Evolutionary conservation across 2,329 filamentous ascomycete species (phyloP), one percentile per base, ranked within the genome.

Genomic region (Fusarium sp.): DNA sequence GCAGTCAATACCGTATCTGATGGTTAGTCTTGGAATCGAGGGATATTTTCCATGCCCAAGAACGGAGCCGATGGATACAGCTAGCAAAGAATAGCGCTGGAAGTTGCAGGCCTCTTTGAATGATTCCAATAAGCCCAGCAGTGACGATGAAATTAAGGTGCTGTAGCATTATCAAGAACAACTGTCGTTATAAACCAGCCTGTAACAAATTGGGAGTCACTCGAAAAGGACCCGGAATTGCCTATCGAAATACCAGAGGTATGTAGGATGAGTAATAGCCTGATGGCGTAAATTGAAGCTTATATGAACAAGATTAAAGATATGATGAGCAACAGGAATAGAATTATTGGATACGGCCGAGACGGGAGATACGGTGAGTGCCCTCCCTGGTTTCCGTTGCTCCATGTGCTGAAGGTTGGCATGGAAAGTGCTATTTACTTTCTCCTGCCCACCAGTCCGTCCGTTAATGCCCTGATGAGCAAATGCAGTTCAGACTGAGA

Each of bases 31-130:
- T 56, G 37, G 50, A 41, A 62, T 64, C 27, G 40, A 69, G 45
- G 54, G 49, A 59, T 53, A 54, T 32, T 44, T 64, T 27, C 64
- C 42, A 48, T 44, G 45, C 44, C 41, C 38, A 37, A 61, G 26
- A 46, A 64, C 12, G 50, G 59, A 59, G 65, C 52, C 53, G 23
- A 65, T 71, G 56, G 33, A 44, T 44, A 52, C 68, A 69, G 45
- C 50, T 69, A 67, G 64, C 55, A 71, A 54, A 30, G 46, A 58
- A 64, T 69, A 72, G 64, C n/a, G 42, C 57, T 46, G 50, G 57
- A 46, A 64, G 30, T 27, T 69, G 68, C 55, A 71, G 45, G 59
- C 58, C 54, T 57, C 23, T 61, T 37, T 42, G 38, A 6, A 57
- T 71, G 60, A 56, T 44, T 38, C 45, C 41, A 69, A 63, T 32